Evolutionary conservation across 768 basidiomycete genomes (phyloP).

Genomic region (Mycena galericulata): DNA sequence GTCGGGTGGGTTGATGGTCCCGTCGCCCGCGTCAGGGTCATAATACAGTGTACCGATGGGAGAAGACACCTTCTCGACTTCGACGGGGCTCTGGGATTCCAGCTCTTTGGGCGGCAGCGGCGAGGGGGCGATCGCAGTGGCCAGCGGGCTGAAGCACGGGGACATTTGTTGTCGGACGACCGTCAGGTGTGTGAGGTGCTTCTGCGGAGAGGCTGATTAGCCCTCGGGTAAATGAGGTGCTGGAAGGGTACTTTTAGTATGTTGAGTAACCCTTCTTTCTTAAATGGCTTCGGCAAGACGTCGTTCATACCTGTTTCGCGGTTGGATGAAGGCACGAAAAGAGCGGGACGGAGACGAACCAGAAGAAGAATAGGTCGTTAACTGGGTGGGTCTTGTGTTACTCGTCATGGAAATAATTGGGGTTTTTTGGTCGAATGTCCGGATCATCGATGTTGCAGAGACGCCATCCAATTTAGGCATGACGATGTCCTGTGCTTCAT

Average conservation of each 20-base stretch:
- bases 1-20: slow-evolving; percentile 85
- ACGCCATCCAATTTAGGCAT: slow-evolving; percentile 92
- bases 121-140: slow-evolving; percentile 74
- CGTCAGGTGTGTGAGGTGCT: slow-evolving; percentile 70
- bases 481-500: slow-evolving; percentile 82
- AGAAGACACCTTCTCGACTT: slow-evolving; percentile 28
- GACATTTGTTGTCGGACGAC: too few species aligned
- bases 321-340: not conserved
- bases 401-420: slow-evolving; percentile 99
- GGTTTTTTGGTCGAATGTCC: slow-evolving; percentile 94
- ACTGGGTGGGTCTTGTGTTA: slow-evolving; percentile 91
- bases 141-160: too few species aligned
- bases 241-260: slow-evolving; percentile 81
- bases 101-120: slow-evolving; percentile 68
- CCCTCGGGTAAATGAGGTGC: not conserved
- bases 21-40: slow-evolving; percentile 49
- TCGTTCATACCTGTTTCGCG: slow-evolving; percentile 78
- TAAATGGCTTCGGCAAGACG: slow-evolving; percentile 95
- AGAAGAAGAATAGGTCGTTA: slow-evolving; percentile 89
- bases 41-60: slow-evolving; percentile 15
- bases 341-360: slow-evolving; percentile 51
- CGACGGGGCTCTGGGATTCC: too few species aligned
- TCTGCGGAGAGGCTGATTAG: slow-evolving; percentile 53
- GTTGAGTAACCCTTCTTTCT: slow-evolving; percentile 86
- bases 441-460: slow-evolving; percentile 90